These are phyloP conservation scores for Amylocystis lapponica DNA, from an alignment of 768 basidiomycete species.

Conservation along the genomic window DNA sequence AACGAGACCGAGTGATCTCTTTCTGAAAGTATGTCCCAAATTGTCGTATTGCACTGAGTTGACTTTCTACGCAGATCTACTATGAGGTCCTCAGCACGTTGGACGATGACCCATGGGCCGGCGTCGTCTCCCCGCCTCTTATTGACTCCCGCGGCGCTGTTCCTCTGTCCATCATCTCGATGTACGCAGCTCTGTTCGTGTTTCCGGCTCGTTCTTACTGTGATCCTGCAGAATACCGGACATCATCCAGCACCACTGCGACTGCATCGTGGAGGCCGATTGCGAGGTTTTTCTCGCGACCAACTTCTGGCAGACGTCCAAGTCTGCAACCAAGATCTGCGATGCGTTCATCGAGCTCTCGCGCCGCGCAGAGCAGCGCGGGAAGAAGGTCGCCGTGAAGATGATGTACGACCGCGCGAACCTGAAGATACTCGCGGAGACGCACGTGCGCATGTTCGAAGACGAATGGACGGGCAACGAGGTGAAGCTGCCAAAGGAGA, in stretches of 20 bases:
- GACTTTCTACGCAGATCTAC: slow-evolving; percentile 46
- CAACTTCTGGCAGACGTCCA: slow-evolving; percentile 53
- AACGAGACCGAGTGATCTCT: slow-evolving; percentile 48
- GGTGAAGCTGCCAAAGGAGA: slow-evolving; percentile 45
- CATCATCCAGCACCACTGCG: slow-evolving; percentile 65
- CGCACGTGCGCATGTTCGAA: slow-evolving; percentile 42
- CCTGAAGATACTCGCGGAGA: slow-evolving; percentile 42
- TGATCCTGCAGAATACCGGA: slow-evolving; percentile 58
- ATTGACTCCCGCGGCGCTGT: slow-evolving; percentile 57
- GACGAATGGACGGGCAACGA: slow-evolving; percentile 38
- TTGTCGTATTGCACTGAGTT: no score
- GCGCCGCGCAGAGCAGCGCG: slow-evolving; percentile 36
- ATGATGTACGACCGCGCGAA: slow-evolving; percentile 67
- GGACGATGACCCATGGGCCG: slow-evolving; percentile 47
- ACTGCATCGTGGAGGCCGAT: slow-evolving; percentile 54
- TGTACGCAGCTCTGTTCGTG: no score
- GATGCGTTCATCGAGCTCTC: slow-evolving; percentile 47
- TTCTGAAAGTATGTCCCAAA: slow-evolving; percentile 56
- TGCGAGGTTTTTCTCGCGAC: slow-evolving; percentile 65
- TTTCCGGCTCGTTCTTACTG: no score
- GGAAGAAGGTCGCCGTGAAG: slow-evolving; percentile 52
- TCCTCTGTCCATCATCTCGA: slow-evolving; percentile 55
- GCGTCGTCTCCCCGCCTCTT: slow-evolving; percentile 57
- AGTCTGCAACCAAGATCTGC: slow-evolving; percentile 44
- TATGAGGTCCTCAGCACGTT: slow-evolving; percentile 55